Evolutionary conservation across 805 yeast genomes (phyloP).

Genomic region (Saccharomycodes ludwigii): DNA sequence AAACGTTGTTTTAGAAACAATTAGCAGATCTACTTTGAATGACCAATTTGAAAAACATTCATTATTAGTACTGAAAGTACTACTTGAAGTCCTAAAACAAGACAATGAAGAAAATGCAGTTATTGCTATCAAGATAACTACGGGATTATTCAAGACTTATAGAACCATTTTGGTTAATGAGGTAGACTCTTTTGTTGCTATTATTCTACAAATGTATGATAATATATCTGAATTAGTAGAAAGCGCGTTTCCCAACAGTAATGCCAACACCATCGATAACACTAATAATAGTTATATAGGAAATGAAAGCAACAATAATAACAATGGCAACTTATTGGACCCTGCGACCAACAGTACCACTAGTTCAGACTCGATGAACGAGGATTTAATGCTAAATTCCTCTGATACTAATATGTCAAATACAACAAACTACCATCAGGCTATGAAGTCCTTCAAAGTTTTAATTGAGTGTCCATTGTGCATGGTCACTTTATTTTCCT

Average conservation of each 20-base stretch:
- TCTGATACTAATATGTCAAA: no score
- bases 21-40: conserved; percentile 1
- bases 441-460: conserved; percentile 78
- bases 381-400: no score
- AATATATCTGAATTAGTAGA: conserved; percentile 68
- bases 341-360: background rate
- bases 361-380: background rate
- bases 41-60: background rate
- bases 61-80: no score
- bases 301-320: background rate
- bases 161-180: conserved; percentile 53
- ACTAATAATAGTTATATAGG: conserved; percentile 1
- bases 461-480: conserved; percentile 95
- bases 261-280: conserved; percentile 1
- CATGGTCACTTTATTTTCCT: conserved; percentile 81
- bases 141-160: conserved; percentile 76
- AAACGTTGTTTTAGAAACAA: conserved; percentile 4
- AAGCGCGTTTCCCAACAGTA: conserved; percentile 37
- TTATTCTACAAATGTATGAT: conserved; percentile 64
- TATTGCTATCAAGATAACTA: conserved; percentile 74
- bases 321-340: background rate
- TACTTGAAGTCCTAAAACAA: conserved; percentile 45
- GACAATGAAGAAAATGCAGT: conserved; percentile 97
- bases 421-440: conserved; percentile 22
- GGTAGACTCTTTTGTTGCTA: conserved; percentile 66